Conservation (phyloP, 371 early-diverging fungal species). For the Mucor plumbeus region DNA sequence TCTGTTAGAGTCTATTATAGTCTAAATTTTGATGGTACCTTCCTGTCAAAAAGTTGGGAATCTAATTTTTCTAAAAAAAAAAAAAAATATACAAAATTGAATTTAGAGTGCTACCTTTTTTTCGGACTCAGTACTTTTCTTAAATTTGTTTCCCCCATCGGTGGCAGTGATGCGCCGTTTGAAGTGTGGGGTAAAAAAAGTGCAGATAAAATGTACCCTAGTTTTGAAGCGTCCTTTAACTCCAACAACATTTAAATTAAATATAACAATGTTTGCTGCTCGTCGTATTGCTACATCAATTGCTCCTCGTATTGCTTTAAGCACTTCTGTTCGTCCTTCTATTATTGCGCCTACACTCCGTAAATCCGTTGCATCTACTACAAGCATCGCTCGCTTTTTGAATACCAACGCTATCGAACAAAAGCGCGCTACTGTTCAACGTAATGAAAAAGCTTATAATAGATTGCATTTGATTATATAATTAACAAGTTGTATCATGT, state of each 20-base stretch:
- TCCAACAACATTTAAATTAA: neutral
- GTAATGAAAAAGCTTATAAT: slow-evolving; percentile 9
- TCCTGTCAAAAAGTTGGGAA: too few relatives aligned
- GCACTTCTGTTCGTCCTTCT: slow-evolving; percentile 15
- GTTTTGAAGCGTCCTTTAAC: neutral
- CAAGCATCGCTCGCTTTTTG: slow-evolving; percentile 23
- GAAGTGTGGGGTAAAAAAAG: too few relatives aligned
- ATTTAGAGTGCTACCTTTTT: too few relatives aligned
- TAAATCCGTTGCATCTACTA: slow-evolving; percentile 16
- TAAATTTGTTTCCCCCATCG: too few relatives aligned
- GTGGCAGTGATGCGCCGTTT: too few relatives aligned
- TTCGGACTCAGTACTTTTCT: too few relatives aligned
- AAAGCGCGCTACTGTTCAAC: slow-evolving; percentile 32
- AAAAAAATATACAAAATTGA: too few relatives aligned
- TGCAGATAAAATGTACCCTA: neutral
- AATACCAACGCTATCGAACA: slow-evolving; percentile 25
- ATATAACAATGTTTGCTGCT: slow-evolving; percentile 23
- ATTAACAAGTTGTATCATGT: neutral
- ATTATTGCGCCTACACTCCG: slow-evolving; percentile 8
- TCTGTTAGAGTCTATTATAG: too few relatives aligned
- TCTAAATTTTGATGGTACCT: too few relatives aligned
- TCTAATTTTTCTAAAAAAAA: too few relatives aligned
- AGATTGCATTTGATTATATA: neutral
- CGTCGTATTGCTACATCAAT: slow-evolving; percentile 25
- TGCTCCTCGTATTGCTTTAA: slow-evolving; percentile 21